Conservation (phyloP, 164 flowering plant species). For the Annona cherimola region DNA sequence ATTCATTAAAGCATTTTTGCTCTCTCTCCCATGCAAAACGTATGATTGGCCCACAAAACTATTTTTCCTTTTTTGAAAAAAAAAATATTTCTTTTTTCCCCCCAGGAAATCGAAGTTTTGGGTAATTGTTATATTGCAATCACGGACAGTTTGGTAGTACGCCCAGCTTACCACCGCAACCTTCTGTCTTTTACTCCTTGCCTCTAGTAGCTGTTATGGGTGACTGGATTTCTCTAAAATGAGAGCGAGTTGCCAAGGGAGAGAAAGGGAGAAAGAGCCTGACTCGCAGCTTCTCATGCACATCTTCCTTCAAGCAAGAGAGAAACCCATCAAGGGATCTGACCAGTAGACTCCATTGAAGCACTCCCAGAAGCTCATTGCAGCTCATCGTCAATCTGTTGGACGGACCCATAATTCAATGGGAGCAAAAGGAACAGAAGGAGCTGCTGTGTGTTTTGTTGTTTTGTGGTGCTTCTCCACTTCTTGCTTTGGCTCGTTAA, state of each 20-base stretch:
- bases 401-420: constrained; percentile 18
- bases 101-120: not conserved
- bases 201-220: constrained; percentile 26
- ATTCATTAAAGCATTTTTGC: not conserved
- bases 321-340: constrained; percentile 16
- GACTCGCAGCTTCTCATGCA: constrained; percentile 20
- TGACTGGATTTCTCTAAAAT: constrained; percentile 25
- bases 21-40: constrained; percentile 7
- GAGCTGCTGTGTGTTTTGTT: constrained; percentile 24
- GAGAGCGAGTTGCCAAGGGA: not conserved
- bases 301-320: constrained; percentile 14
- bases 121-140: constrained; percentile 17
- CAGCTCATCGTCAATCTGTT: constrained; percentile 9
- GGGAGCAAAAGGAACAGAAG: constrained; percentile 28
- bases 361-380: constrained; percentile 10
- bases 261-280: constrained; percentile 16
- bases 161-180: constrained; percentile 27
- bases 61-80: constrained; percentile 7
- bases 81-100: constrained; percentile 19
- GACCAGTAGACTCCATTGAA: constrained; percentile 10
- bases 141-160: constrained; percentile 42
- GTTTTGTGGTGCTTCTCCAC: constrained; percentile 37
- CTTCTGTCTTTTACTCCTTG: constrained; percentile 17
- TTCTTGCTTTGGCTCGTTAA: constrained; percentile 51
- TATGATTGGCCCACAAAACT: constrained; percentile 17